Base-by-base conservation (phyloP, 441 rosid genomes). In the Euphorbia celastroides region DNA sequence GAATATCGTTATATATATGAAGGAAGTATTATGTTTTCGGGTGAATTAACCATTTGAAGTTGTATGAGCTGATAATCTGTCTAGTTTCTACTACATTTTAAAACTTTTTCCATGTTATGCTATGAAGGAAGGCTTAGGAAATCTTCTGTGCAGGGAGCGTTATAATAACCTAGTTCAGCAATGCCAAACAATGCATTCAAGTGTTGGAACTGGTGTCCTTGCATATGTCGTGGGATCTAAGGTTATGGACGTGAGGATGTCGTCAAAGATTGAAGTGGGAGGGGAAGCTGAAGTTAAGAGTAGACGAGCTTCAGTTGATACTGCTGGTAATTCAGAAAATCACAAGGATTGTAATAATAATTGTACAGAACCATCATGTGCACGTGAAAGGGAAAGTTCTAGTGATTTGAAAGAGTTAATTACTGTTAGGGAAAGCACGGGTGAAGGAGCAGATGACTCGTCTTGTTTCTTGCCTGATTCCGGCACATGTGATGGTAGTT, bases 191-290 rank as follows among this genome's bases (percentile, higher is more conserved):
- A 93, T 93, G 97, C 96, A 93, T 84, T 82, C 97, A 67, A 93
- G 93, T 73, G 82, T 90, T 62, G 98, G 98, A 79, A 90, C 96
- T 67, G 98, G 98, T 65, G 77, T 86, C 42, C 96, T 93, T 82
- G 98, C 98, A 11, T 90, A 83, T 81, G 84, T 81, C 60, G 96
- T 88, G 77, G 97, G 98, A 42, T 93, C 98, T 72, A 93, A 93
- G 79, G 93, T 93, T 75, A 83, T 90, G 98, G 98, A 93, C 77
- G 80, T 88, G 85, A 82, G 98, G 79, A 86, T 83, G 68, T 76
- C 87, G 62, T 90, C 93, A 78, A 93, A 86, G 72, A 82, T 81
- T 81, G 90, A 81, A 66, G 46, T 59, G 27, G 79, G 55, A 64
- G 81, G 65, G 69, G 91, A 78, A 78, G 75, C 73, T 70, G 72